Conservation (phyloP, 2,329 filamentous ascomycete genomes). For the Penicillium sp. region DNA sequence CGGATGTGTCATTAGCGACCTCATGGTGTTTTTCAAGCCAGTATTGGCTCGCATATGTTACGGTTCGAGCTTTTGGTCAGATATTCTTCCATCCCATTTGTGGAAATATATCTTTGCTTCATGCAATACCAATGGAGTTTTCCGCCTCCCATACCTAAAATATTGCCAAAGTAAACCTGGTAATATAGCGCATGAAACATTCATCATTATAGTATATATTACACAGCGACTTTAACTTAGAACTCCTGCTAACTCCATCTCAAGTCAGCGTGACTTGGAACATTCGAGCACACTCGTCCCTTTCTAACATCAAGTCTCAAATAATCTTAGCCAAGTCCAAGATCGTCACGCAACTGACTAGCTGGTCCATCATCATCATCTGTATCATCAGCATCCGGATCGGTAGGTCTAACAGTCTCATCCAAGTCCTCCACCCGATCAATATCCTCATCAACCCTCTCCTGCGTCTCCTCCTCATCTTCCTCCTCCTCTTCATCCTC, state of each 20-base stretch:
- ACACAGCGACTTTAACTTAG: constrained; percentile 15
- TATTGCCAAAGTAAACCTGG: background rate
- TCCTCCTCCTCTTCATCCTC: constrained; percentile 24
- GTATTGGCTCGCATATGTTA: background rate
- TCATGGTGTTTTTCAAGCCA: background rate
- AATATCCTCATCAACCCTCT: constrained; percentile 33
- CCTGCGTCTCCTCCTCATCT: constrained; percentile 21
- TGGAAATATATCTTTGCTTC: background rate
- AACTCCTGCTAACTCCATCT: background rate
- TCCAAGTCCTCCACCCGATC: constrained; percentile 41
- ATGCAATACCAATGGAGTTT: background rate
- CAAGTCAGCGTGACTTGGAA: too few relatives aligned
- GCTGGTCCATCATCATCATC: constrained; percentile 34
- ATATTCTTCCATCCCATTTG: background rate
- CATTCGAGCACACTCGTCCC: background rate
- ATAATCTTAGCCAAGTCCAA: constrained; percentile 27
- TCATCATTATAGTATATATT: constrained; percentile 22
- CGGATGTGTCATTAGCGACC: background rate
- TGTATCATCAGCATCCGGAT: constrained; percentile 36
- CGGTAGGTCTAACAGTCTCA: constrained; percentile 24
- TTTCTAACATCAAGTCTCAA: background rate
- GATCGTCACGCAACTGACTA: constrained; percentile 32
- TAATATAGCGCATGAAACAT: constrained; percentile 12
- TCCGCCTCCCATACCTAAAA: background rate
- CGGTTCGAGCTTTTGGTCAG: background rate